Conservation (phyloP, 2,329 filamentous ascomycete species). For the Fusarium graminum region DNA sequence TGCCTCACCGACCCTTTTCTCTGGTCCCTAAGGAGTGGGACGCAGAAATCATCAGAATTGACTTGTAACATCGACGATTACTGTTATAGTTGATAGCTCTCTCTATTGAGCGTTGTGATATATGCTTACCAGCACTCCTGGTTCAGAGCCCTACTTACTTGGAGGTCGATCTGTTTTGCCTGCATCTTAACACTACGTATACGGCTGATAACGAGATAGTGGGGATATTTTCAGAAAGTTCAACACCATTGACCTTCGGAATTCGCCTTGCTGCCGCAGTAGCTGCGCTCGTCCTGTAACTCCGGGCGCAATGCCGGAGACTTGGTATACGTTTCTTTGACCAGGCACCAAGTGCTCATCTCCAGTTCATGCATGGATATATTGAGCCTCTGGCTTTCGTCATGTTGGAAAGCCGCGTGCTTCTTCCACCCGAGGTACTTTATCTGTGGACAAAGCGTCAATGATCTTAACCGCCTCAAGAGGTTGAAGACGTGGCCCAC, state of each 20-base stretch:
- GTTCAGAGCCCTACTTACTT: conserved; percentile 2
- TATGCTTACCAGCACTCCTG: conserved; percentile 3
- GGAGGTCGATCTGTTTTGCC: conserved; percentile 8
- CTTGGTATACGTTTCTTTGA: neutral
- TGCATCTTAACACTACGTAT: conserved; percentile 5
- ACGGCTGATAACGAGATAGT: conserved; percentile 7
- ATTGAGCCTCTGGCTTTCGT: conserved; percentile 24
- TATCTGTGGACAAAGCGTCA: conserved; percentile 34
- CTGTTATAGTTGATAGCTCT: conserved; percentile 23
- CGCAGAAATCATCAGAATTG: conserved; percentile 39
- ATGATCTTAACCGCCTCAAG: conserved; percentile 47
- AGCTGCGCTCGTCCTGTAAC: conserved; percentile 22
- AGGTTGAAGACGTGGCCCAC: conserved; percentile 51
- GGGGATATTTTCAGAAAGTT: conserved; percentile 17
- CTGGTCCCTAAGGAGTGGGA: conserved; percentile 34
- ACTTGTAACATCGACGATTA: conserved; percentile 18
- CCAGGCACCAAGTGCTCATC: conserved; percentile 3
- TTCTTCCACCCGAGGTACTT: conserved; percentile 17
- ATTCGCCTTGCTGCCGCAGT: neutral
- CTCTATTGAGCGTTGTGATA: neutral
- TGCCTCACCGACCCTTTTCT: conserved; percentile 52
- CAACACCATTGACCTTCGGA: conserved; percentile 3
- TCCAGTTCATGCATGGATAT: conserved; percentile 10
- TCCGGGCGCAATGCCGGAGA: conserved; percentile 10
- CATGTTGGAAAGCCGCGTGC: conserved; percentile 34